Conservation (phyloP, 129 eudicot species). For the Arctium minus region DNA sequence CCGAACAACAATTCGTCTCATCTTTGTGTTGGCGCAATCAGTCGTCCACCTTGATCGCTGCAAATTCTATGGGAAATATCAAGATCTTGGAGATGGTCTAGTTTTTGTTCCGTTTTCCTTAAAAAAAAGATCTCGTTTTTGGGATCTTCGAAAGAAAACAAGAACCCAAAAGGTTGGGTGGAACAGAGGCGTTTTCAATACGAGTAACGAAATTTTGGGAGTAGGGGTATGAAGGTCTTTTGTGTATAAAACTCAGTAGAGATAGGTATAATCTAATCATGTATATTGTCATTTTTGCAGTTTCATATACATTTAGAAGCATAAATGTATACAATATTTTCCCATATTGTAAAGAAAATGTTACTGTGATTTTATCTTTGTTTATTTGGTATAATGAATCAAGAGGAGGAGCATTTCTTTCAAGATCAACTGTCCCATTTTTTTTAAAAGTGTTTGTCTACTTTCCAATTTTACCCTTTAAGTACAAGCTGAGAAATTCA, state of each 20-base stretch:
- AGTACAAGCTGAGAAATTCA: neutral
- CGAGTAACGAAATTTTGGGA: slow-evolving; percentile 16
- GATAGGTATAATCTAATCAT: slow-evolving; percentile 16
- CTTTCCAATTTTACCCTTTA: neutral
- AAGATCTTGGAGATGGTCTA: slow-evolving; percentile 90
- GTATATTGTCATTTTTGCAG: slow-evolving; percentile 31
- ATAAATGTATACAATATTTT: neutral
- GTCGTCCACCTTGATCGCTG: slow-evolving; percentile 83
- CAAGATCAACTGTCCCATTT: no score
- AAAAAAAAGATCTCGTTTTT: neutral
- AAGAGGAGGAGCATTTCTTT: neutral
- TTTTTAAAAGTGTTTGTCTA: no score
- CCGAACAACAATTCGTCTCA: slow-evolving; percentile 80
- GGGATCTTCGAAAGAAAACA: neutral
- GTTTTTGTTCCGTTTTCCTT: neutral
- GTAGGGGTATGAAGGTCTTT: slow-evolving; percentile 17
- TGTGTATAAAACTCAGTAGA: slow-evolving; percentile 29
- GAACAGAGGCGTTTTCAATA: neutral
- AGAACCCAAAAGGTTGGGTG: neutral
- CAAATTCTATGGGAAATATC: slow-evolving; percentile 83
- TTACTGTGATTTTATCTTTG: neutral
- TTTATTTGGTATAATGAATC: neutral
- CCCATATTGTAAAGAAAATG: slow-evolving; percentile 4
- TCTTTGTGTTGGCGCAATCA: slow-evolving; percentile 95
- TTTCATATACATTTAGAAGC: slow-evolving; percentile 9